Evolutionary conservation across 169 alveolate genomes (phyloP).

Genomic region (Pseudocohnilembus persalinus): DNA sequence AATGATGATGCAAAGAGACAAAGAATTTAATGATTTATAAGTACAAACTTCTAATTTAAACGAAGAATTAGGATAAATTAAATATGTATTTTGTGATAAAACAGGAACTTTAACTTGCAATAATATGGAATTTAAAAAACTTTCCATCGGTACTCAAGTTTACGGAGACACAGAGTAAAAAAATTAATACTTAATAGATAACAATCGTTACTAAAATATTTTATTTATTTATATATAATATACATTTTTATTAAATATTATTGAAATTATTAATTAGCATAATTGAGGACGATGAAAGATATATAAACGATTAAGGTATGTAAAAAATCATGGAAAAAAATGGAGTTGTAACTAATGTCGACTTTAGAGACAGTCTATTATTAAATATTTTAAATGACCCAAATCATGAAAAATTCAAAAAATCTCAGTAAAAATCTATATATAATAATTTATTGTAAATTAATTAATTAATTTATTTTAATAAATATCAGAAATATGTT

Average conservation of each 20-base stretch:
- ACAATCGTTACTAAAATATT: no score
- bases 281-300: background rate
- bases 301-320: constrained; percentile 1
- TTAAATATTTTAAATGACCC: constrained; percentile 17
- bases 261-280: background rate
- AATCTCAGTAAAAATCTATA: background rate
- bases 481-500: constrained; percentile 6
- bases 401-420: background rate
- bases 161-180: constrained; percentile 4
- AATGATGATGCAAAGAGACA: constrained; percentile 61
- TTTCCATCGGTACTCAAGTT: background rate
- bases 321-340: no score
- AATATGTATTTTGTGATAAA: constrained; percentile 72
- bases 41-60: constrained; percentile 72
- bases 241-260: no score
- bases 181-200: no score
- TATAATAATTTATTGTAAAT: background rate
- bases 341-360: constrained; percentile 28
- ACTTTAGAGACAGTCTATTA: constrained; percentile 24
- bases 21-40: constrained; percentile 59
- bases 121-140: constrained; percentile 67
- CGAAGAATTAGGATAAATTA: constrained; percentile 84
- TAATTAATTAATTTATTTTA: no score
- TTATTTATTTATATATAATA: no score
- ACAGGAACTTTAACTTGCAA: constrained; percentile 83